phyloP scores from a whole-genome alignment of 2,329 filamentous ascomycete genomes.

The Aureobasidium sp. region DNA sequence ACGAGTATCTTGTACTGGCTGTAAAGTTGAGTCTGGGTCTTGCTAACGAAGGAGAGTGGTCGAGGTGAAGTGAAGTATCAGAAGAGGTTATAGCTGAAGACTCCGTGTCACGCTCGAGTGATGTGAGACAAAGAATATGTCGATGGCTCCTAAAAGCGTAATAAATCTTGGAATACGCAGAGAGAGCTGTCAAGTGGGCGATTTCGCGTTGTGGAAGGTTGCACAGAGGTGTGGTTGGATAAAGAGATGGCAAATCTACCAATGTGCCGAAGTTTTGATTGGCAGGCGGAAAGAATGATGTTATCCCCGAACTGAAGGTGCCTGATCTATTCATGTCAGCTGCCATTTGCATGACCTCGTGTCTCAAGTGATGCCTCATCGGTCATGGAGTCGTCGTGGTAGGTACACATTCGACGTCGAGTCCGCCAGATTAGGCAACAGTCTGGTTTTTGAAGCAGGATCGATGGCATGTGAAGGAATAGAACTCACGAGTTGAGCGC shows the following conservation, averaged over 20 bases:
- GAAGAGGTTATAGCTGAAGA: not conserved
- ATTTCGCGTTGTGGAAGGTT: not conserved
- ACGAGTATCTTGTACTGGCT: not conserved
- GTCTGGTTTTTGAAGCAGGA: not conserved
- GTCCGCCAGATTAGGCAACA: not conserved
- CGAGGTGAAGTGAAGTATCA: not conserved
- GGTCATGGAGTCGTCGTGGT: not conserved
- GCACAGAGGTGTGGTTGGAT: not conserved
- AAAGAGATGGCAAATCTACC: not conserved
- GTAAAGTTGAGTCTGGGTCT: not conserved
- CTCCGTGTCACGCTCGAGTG: not conserved
- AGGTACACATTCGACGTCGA: not conserved
- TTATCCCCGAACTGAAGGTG: not conserved
- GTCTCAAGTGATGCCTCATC: not conserved
- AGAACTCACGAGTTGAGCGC: not conserved
- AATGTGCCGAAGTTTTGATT: not conserved
- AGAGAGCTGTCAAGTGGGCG: not conserved
- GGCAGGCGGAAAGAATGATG: not conserved
- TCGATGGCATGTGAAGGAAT: not conserved
- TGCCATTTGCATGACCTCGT: not conserved
- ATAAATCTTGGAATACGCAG: conserved; percentile 6
- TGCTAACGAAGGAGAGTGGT: not conserved
- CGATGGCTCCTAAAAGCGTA: not conserved
- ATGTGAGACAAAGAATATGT: conserved; percentile 1
- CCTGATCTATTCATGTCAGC: not conserved